Evolutionary conservation across 1,284 basidiomycete genomes (phyloP).

Genomic region (Cryptococcus jaspeensis): DNA sequence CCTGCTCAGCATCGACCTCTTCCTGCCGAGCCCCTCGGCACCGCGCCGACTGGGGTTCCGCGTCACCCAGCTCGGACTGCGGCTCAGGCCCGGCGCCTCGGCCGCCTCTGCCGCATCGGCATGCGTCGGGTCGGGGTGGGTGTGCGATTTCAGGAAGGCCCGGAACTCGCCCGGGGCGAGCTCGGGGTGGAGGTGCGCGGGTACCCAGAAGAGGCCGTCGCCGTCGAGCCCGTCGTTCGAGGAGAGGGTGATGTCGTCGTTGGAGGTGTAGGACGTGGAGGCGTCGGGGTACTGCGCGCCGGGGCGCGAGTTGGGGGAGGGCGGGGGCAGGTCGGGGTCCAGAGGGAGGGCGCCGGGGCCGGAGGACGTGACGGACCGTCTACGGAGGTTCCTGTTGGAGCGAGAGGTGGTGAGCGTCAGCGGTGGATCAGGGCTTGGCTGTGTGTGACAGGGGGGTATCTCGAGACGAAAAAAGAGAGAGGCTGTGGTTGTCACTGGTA

Average conservation of each 20-base stretch:
- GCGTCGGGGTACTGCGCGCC: conserved; percentile 13
- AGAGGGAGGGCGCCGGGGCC: conserved; percentile 74
- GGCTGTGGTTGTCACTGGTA: too few relatives aligned
- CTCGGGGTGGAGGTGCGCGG: conserved; percentile 92
- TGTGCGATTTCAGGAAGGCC: conserved; percentile 90
- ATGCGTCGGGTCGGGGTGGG: conserved; percentile 59
- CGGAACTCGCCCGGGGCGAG: conserved; percentile 95
- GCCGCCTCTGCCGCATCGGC: conserved; percentile 43
- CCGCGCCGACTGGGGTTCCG: conserved; percentile 44
- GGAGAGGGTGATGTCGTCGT: conserved; percentile 46
- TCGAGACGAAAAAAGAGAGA: too few relatives aligned
- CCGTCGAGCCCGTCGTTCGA: conserved; percentile 40
- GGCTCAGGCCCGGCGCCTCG: conserved; percentile 28
- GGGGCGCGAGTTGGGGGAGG: conserved; percentile 23
- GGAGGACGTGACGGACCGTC: conserved; percentile 69
- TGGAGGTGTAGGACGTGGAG: conserved; percentile 35
- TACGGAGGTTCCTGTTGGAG: conserved; percentile 63
- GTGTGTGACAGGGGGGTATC: not conserved
- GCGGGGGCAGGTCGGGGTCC: conserved; percentile 77
- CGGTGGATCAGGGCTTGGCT: not conserved
- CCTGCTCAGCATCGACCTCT: conserved; percentile 83
- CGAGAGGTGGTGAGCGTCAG: not conserved
- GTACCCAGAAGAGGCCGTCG: conserved; percentile 84
- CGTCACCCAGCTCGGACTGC: conserved; percentile 42
- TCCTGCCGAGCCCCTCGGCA: conserved; percentile 64